phyloP scores from a whole-genome alignment of 202 grass and related monocot genomes.

The Eragrostis tef region DNA sequence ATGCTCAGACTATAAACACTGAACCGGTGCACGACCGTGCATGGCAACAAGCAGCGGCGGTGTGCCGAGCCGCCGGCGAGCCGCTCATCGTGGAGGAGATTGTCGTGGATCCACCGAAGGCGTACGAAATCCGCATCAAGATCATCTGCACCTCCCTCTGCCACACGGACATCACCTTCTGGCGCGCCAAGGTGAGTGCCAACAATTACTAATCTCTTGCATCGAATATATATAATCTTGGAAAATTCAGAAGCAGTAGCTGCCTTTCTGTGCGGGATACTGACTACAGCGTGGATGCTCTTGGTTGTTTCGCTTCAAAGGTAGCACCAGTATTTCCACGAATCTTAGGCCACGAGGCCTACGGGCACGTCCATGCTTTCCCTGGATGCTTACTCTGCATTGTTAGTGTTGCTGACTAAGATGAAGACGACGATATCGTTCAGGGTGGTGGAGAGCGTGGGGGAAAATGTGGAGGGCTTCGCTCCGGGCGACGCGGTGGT shows the following conservation, averaged over 20 bases:
- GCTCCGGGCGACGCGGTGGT: no score
- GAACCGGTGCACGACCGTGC: background rate
- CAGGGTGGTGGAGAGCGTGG: no score
- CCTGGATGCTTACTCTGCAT: no score
- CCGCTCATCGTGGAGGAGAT: conserved; percentile 68
- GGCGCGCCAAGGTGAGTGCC: conserved; percentile 53
- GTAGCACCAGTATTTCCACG: conserved; percentile 37
- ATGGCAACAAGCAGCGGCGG: conserved; percentile 52
- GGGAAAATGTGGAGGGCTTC: no score
- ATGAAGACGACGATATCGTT: background rate
- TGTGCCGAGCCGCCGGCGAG: conserved; percentile 58
- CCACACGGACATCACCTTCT: conserved; percentile 65
- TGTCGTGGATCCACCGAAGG: conserved; percentile 64
- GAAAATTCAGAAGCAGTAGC: no score
- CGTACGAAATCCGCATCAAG: conserved; percentile 67
- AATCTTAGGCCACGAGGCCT: conserved; percentile 78
- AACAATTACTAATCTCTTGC: no score
- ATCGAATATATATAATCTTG: background rate
- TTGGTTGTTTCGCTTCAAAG: background rate
- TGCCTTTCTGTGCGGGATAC: no score
- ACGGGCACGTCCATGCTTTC: conserved; percentile 53
- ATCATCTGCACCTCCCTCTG: conserved; percentile 69
- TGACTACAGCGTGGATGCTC: no score
- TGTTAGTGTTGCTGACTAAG: no score
- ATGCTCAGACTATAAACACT: background rate